Base-by-base conservation (phyloP, 805 yeast species). In the Wickerhamiella kurtzmanii region DNA sequence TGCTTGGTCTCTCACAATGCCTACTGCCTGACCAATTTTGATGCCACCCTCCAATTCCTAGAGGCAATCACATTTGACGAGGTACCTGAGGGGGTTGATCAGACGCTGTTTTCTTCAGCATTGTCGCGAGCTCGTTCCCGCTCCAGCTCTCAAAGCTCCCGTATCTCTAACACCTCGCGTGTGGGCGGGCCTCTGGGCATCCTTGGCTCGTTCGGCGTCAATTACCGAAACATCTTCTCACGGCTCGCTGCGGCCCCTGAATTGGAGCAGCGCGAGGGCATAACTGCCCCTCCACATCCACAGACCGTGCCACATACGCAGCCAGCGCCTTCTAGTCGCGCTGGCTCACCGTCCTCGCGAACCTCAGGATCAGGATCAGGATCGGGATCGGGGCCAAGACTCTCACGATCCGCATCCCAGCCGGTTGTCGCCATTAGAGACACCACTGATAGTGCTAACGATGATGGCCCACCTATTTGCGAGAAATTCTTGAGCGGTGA, bases 1-100 rank as follows among this genome's bases (percentile, higher is more conserved):
- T 53, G 54, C 4, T 45, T 67, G 11, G 52, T 56, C 21, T 72
- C 72, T 18, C 70, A 67, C 45, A 51, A 61, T 6, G 57, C 63
- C 35, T 68, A 69, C 51, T 66, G 71, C 50, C 53, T 68, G 37
- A 68, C 73, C 17, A 68, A 69, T 48, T 56, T 67, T 36, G 73
- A 68, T 47, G 73, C 73, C 2, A 68, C 69, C 5, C 58, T 65
- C 9, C 61, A 60, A 25, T 61, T 68, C 43, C 44, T 68, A 19
- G 67, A 66, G 44, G 56, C 64, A 11, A 54, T 64, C 16, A 59
- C 62, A 16, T 50, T 63, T 35, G 59, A 60, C 4, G 53, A 60
- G 3, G 48, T 67, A 19, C 62, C 61, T 11, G 50, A 59, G 19
- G 62, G 53, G n/a, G 52, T 55, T 20, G 54, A 59, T 47, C 41